Percentiles rank a stretch among this genome's conserved stretches.
These are phyloP conservation scores for Neurospora sp. DNA, from an alignment of 495 filamentous ascomycete genomes.

Conservation along the genomic window DNA sequence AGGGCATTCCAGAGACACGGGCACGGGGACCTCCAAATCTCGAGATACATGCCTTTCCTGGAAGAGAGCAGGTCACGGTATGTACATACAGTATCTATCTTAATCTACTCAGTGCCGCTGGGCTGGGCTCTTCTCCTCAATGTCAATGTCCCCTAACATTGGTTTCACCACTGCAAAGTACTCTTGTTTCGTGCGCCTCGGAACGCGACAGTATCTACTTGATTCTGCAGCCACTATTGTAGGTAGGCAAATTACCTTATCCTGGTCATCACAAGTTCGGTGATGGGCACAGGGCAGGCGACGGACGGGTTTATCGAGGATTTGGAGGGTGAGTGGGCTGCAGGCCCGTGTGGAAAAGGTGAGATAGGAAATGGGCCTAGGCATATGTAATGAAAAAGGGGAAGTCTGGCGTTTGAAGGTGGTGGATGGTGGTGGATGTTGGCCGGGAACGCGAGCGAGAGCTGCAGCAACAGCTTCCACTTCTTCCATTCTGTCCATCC, in stretches of 20 bases:
- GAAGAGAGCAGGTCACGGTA: background rate
- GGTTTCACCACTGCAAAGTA: constrained; percentile 15
- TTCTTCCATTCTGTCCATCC: background rate
- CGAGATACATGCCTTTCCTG: background rate
- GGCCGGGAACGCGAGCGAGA: background rate
- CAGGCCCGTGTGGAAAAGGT: background rate
- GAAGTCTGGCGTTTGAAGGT: background rate
- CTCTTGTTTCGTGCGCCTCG: constrained; percentile 14
- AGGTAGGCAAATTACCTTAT: background rate
- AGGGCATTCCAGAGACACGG: background rate
- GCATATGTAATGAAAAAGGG: background rate
- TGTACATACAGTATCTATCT: background rate
- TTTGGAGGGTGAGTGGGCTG: background rate
- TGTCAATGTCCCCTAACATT: constrained; percentile 1
- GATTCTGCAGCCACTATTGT: background rate
- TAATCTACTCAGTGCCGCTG: background rate
- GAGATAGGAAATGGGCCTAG: background rate
- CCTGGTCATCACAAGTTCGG: background rate
- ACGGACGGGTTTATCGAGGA: background rate
- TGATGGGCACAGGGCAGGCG: background rate
- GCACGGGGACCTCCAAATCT: background rate
- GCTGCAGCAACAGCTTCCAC: background rate
- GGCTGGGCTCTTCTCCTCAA: background rate
- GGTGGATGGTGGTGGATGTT: background rate
- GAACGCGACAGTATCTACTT: constrained; percentile 13